Evolutionary conservation across 805 yeast species (phyloP).

Genomic region (Kluyveromyces lactis): DNA sequence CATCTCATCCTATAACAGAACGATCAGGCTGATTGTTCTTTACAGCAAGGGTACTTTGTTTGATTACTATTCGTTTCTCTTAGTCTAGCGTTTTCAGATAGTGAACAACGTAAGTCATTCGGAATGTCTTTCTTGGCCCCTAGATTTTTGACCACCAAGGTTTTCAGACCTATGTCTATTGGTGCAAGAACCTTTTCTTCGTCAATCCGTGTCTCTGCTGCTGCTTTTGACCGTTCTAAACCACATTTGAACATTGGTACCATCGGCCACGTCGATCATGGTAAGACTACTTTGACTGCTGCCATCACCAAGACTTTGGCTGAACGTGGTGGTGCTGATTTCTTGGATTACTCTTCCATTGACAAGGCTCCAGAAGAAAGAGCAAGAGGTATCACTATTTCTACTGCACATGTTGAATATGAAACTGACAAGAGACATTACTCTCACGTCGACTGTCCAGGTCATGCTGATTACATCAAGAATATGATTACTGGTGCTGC

Average conservation of each 20-base stretch:
- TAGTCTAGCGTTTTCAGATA: too few relatives aligned
- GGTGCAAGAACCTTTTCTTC: conserved; percentile 13
- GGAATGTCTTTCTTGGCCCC: conserved; percentile 16
- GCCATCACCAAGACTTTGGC: conserved; percentile 95
- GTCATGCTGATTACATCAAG: conserved; percentile 97
- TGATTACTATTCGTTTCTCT: too few relatives aligned
- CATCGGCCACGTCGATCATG: conserved; percentile 98
- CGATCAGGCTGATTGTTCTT: too few relatives aligned
- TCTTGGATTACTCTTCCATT: conserved; percentile 86
- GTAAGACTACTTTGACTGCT: conserved; percentile 96
- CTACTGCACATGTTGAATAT: conserved; percentile 97
- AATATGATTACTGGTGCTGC: conserved; percentile 99
- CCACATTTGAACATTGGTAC: conserved; percentile 97
- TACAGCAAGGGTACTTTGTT: too few relatives aligned
- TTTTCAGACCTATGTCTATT: conserved; percentile 4
- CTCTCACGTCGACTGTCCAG: conserved; percentile 97
- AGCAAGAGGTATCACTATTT: conserved; percentile 97
- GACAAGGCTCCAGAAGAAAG: conserved; percentile 99
- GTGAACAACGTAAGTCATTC: not conserved
- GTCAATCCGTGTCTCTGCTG: conserved; percentile 37
- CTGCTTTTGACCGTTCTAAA: conserved; percentile 86
- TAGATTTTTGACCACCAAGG: conserved; percentile 10
- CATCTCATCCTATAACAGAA: too few relatives aligned
- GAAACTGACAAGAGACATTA: conserved; percentile 92
- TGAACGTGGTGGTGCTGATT: conserved; percentile 81